Conservation (phyloP, 768 basidiomycete genomes). For the Leccinellum rugosiceps region DNA sequence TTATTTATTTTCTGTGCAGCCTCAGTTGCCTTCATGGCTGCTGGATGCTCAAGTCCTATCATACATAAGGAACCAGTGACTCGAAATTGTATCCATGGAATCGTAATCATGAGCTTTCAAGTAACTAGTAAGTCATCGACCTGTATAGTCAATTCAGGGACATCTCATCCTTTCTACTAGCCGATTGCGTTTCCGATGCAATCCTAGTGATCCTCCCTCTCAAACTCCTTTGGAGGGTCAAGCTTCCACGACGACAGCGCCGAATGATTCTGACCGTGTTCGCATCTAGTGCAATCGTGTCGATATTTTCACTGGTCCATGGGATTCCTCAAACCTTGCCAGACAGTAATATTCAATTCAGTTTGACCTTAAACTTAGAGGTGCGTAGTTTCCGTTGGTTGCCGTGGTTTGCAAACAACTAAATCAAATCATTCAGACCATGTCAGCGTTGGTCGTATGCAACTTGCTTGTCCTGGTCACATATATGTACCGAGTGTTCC, state of each 20-base stretch:
- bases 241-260: conserved; percentile 12
- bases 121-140: neutral
- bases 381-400: neutral
- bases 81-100: neutral
- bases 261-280: conserved; percentile 17
- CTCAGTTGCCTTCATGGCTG: neutral
- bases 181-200: neutral
- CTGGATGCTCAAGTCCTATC: neutral
- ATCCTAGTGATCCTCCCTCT: neutral
- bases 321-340: neutral
- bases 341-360: neutral
- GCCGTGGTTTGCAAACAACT: neutral
- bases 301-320: neutral
- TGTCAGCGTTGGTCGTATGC: conserved; percentile 6
- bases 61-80: neutral
- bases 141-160: neutral
- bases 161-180: neutral
- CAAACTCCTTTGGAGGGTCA: conserved; percentile 12
- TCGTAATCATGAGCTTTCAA: neutral
- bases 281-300: conserved; percentile 8
- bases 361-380: neutral
- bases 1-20: neutral
- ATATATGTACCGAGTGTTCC: conserved; percentile 5
- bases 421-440: neutral
- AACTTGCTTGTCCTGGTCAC: conserved; percentile 18